Evolutionary conservation across 1,139 yeast genomes (phyloP), one percentile per base, ranked within the genome.

Genomic region (Debaryomyces subglobosus): DNA sequence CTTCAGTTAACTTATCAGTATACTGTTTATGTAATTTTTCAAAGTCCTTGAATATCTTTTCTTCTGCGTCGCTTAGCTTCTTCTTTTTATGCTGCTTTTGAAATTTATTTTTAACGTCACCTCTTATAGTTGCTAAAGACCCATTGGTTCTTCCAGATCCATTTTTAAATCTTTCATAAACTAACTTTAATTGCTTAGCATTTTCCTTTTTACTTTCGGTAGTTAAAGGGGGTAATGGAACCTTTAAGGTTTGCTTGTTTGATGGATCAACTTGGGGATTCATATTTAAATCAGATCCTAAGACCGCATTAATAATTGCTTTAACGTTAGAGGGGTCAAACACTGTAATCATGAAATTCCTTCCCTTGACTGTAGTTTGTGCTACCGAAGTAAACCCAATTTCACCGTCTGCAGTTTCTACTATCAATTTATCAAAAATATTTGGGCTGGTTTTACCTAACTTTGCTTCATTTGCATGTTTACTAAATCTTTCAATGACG

Each of bases 321-420:
- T 89, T 87, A 24, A 83, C 78, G 56, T 89, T 79, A 45, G 73
- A 73, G 9, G 96, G 95, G 59, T 91, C 97, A 65, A 86, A 92
- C 2, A 91, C 94, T 0, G 96, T 90, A 27, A 92, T 79, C 42
- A 82, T 70, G 45, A 88, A 74, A 50, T 83, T 77, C 58, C 89
- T 77, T 9, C 94, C 94, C 58, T 89, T 87, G 46, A 85, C 61
- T 0, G 89, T 77, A 6, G 96, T 84, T 52, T 89, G 88, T 0
- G 97, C 97, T 29, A 91, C 67, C 7, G 83, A 75, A 4, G 80
- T 77, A 61, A 86, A 86, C 6, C 74, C 76, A 5, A 67, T 69
- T 34, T 75, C 74, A 24, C 70, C 70, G 44, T 79, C 79, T 21
- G 73, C 74, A n/a, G 79, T 63, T n/a, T 72, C 69, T 9, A 91